Conservation (phyloP, 2,329 filamentous ascomycete genomes). For the Coniella vitis region DNA sequence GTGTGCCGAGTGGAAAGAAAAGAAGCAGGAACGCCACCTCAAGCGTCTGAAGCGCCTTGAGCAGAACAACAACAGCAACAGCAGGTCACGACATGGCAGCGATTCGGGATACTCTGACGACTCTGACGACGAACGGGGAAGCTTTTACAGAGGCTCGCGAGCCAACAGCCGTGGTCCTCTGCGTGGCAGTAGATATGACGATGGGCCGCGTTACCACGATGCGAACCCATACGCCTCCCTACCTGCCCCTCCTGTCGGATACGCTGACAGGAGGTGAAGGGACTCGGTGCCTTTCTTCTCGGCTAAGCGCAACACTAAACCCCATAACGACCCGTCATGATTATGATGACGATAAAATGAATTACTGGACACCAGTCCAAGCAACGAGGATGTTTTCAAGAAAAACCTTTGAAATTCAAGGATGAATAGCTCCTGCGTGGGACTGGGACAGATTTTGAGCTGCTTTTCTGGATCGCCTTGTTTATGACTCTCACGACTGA, state of each 20-base stretch:
- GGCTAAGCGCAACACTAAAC: neutral
- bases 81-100: slow-evolving; percentile 8
- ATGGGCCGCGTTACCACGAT: slow-evolving; percentile 40
- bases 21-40: slow-evolving; percentile 44
- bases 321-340: slow-evolving; percentile 11
- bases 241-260: slow-evolving; percentile 34
- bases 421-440: too few species aligned
- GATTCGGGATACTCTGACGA: slow-evolving; percentile 16
- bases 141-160: slow-evolving; percentile 30
- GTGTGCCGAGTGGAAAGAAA: slow-evolving; percentile 40
- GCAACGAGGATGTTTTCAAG: slow-evolving; percentile 6
- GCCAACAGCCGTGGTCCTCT: slow-evolving; percentile 36
- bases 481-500: slow-evolving; percentile 11
- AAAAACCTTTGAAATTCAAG: neutral
- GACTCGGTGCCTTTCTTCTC: slow-evolving; percentile 1
- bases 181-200: slow-evolving; percentile 31
- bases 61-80: slow-evolving; percentile 8
- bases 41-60: slow-evolving; percentile 33
- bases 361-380: neutral
- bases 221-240: slow-evolving; percentile 39
- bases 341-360: neutral
- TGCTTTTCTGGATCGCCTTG: slow-evolving; percentile 9
- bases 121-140: slow-evolving; percentile 14
- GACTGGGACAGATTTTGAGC: too few species aligned
- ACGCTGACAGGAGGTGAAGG: slow-evolving; percentile 30